These are phyloP conservation scores for Ceratorhiza oryzae-sativae DNA, from an alignment of 1,284 basidiomycete genomes.

Conservation along the genomic window DNA sequence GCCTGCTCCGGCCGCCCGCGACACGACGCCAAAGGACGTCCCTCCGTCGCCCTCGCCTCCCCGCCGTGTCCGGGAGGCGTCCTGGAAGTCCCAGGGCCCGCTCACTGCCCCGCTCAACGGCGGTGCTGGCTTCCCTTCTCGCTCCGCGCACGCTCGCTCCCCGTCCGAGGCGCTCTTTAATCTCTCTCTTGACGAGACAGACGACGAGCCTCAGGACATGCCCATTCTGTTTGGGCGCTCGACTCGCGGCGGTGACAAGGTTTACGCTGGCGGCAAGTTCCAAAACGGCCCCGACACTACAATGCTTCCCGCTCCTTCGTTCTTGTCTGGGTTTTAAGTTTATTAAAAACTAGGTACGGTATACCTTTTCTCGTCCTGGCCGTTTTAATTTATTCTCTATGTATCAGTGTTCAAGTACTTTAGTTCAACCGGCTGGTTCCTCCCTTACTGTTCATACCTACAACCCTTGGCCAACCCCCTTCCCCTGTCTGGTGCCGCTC, in stretches of 20 bases:
- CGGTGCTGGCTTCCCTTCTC: background rate
- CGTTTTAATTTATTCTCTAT: conserved; percentile 15
- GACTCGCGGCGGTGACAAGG: conserved; percentile 26
- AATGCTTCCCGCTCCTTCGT: conserved; percentile 32
- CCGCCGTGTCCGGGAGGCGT: conserved; percentile 28
- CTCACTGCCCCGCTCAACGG: conserved; percentile 27
- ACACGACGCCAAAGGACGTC: conserved; percentile 5
- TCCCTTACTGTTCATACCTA: background rate
- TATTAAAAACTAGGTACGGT: conserved; percentile 32
- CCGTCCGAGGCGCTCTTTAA: conserved; percentile 29
- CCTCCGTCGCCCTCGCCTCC: conserved; percentile 31
- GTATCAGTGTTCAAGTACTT: conserved; percentile 30
- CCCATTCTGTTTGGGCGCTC: conserved; percentile 17
- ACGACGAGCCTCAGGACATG: conserved; percentile 31
- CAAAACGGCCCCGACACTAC: conserved; percentile 35
- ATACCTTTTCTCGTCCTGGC: too few relatives aligned
- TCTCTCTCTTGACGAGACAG: conserved; percentile 27
- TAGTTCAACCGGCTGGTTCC: conserved; percentile 35
- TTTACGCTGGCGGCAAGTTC: conserved; percentile 37
- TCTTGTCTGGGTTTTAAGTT: conserved; percentile 39
- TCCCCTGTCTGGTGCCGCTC: conserved; percentile 1
- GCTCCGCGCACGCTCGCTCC: conserved; percentile 11
- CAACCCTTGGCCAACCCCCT: conserved; percentile 30
- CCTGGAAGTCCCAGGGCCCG: conserved; percentile 5
- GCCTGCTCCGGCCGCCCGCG: background rate